These are phyloP conservation scores for Penicillium silybi DNA, from an alignment of 495 filamentous ascomycete species.

Conservation along the genomic window DNA sequence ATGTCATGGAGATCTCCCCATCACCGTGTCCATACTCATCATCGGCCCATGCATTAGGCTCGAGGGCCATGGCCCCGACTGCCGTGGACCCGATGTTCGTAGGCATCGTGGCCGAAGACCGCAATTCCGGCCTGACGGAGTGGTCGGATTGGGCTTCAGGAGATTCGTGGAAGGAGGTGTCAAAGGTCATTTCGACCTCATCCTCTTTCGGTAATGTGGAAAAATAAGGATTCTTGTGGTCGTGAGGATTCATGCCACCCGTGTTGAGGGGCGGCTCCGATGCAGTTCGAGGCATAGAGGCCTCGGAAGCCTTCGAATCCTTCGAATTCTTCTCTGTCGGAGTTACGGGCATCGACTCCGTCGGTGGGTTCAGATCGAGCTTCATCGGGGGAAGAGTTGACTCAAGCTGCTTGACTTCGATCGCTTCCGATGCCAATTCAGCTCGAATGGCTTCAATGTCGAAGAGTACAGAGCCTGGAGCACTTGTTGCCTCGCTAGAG, in stretches of 20 bases:
- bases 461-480: slow-evolving; percentile 64
- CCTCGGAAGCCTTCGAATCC: slow-evolving; percentile 14
- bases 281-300: slow-evolving; percentile 28
- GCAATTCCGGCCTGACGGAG: slow-evolving; percentile 36
- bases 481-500: slow-evolving; percentile 25
- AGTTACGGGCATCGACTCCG: slow-evolving; percentile 26
- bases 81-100: slow-evolving; percentile 21
- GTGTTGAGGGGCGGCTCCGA: slow-evolving; percentile 26
- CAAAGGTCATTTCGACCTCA: slow-evolving; percentile 70
- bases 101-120: slow-evolving; percentile 39
- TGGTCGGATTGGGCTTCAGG: slow-evolving; percentile 19
- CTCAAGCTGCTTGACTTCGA: slow-evolving; percentile 77
- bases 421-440: slow-evolving; percentile 71
- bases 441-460: slow-evolving; percentile 92
- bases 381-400: slow-evolving; percentile 89
- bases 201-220: slow-evolving; percentile 35
- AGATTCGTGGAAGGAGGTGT: slow-evolving; percentile 52
- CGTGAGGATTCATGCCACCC: slow-evolving; percentile 13
- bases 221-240: slow-evolving; percentile 15
- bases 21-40: slow-evolving; percentile 55
- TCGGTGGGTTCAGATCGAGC: slow-evolving; percentile 52
- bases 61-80: slow-evolving; percentile 42
- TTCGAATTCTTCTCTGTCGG: slow-evolving; percentile 47
- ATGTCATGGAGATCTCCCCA: slow-evolving; percentile 56
- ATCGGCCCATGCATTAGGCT: slow-evolving; percentile 80